Conservation (phyloP, 2,329 filamentous ascomycete genomes). For the Dothistroma septosporum region DNA sequence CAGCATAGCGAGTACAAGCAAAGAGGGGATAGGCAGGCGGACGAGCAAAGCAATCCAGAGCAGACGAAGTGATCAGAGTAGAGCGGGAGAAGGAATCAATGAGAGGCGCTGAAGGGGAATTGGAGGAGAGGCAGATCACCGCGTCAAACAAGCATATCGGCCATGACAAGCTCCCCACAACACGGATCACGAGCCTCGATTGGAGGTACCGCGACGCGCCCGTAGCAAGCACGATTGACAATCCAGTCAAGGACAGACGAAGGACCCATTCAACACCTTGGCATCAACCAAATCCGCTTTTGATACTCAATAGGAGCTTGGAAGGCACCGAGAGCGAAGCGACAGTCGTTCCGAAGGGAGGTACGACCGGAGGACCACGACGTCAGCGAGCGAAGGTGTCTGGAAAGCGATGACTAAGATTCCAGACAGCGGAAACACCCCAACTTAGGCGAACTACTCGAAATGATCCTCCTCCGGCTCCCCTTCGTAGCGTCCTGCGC, state of each 20-base stretch:
- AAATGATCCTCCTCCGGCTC: slow-evolving; percentile 30
- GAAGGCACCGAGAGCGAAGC: too few species aligned
- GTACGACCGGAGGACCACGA: too few species aligned
- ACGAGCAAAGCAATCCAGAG: neutral
- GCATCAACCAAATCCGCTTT: neutral
- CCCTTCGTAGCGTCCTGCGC: slow-evolving; percentile 22
- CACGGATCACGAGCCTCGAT: too few species aligned
- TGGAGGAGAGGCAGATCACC: neutral
- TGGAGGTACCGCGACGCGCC: too few species aligned
- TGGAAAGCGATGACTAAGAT: neutral
- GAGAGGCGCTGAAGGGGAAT: neutral
- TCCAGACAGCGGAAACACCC: slow-evolving; percentile 12
- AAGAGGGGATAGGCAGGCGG: too few species aligned
- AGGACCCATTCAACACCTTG: neutral
- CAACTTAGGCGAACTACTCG: slow-evolving; percentile 33
- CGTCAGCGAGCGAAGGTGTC: neutral
- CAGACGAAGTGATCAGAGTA: too few species aligned
- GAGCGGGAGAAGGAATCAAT: neutral
- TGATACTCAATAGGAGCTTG: neutral
- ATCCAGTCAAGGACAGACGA: neutral
- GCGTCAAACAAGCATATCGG: neutral
- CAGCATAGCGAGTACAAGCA: neutral
- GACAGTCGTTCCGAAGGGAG: too few species aligned
- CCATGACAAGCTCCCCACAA: too few species aligned
- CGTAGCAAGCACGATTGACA: neutral